phyloP scores from a whole-genome alignment of 257 asterid genomes.

The Catharanthus roseus region DNA sequence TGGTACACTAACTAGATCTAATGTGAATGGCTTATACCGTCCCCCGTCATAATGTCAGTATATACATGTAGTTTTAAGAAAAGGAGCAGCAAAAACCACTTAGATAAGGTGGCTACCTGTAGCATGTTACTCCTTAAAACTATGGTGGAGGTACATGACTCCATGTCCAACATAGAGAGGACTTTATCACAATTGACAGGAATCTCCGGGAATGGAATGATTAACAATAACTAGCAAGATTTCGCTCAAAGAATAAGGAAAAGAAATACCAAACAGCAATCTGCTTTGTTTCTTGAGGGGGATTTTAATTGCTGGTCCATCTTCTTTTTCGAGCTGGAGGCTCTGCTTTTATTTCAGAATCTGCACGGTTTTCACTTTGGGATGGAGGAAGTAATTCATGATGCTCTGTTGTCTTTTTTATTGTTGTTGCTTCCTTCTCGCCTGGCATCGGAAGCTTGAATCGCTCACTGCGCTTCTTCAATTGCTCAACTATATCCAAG shows the following conservation, averaged over 20 bases:
- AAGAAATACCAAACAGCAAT: not conserved
- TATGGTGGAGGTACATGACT: not conserved
- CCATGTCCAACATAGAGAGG: not conserved
- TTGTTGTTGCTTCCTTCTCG: conserved; percentile 51
- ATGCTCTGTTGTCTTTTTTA: conserved; percentile 58
- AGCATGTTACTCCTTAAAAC: conserved; percentile 2
- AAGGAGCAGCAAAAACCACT: conserved; percentile 1
- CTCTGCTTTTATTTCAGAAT: conserved; percentile 74
- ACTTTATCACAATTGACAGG: not conserved
- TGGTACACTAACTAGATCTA: conserved; percentile 7
- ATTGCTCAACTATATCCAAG: conserved; percentile 81
- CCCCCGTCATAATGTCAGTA: conserved; percentile 7
- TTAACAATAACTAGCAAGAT: not conserved
- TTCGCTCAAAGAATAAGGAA: conserved; percentile 4
- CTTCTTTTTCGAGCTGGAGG: conserved; percentile 92
- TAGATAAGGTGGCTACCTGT: conserved; percentile 3
- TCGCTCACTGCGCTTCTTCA: conserved; percentile 93
- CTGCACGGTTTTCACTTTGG: conserved; percentile 46
- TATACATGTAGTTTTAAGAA: conserved; percentile 1
- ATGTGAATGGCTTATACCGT: conserved; percentile 3
- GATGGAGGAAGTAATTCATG: conserved; percentile 37
- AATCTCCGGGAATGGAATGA: not conserved
- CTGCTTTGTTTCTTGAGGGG: no score
- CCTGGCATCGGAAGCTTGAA: conserved; percentile 95
- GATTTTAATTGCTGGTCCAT: conserved; percentile 68